A percentile compares a stretch with the other conserved stretches of the same genome.
Conservation (phyloP, 2,329 filamentous ascomycete species). For the Dendrostoma leiphaemia region DNA sequence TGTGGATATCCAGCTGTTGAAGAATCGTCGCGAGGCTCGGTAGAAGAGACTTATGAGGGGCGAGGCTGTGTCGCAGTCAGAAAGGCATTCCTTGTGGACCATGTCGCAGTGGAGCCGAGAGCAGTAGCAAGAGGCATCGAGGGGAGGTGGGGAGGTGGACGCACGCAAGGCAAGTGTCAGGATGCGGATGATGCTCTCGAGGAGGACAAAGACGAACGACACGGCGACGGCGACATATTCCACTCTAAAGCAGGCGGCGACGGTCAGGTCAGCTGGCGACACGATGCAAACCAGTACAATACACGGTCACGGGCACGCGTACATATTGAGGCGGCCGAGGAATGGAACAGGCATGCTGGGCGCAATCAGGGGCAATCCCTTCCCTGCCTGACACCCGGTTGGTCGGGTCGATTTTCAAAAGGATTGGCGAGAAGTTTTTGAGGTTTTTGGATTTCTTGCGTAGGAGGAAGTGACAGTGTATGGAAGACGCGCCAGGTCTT, state of each 20-base stretch:
- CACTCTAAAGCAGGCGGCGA: too few species aligned
- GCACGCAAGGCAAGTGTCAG: constrained; percentile 84
- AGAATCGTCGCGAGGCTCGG: constrained; percentile 74
- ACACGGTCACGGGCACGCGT: constrained; percentile 30
- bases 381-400: too few species aligned
- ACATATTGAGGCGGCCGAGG: constrained; percentile 52
- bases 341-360: constrained; percentile 51
- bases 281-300: too few species aligned
- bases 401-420: background rate
- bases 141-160: constrained; percentile 29
- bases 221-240: constrained; percentile 86
- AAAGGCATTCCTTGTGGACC: background rate
- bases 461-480: background rate
- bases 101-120: too few species aligned
- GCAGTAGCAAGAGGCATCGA: too few species aligned
- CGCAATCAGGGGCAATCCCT: background rate
- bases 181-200: constrained; percentile 81
- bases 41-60: constrained; percentile 83
- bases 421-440: background rate
- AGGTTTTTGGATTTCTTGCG: too few species aligned
- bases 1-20: constrained; percentile 73
- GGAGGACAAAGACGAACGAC: constrained; percentile 77
- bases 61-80: constrained; percentile 51
- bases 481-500: background rate
- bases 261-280: background rate